phyloP scores from a whole-genome alignment of 495 filamentous ascomycete genomes.

The Aspergillus nanangensis region DNA sequence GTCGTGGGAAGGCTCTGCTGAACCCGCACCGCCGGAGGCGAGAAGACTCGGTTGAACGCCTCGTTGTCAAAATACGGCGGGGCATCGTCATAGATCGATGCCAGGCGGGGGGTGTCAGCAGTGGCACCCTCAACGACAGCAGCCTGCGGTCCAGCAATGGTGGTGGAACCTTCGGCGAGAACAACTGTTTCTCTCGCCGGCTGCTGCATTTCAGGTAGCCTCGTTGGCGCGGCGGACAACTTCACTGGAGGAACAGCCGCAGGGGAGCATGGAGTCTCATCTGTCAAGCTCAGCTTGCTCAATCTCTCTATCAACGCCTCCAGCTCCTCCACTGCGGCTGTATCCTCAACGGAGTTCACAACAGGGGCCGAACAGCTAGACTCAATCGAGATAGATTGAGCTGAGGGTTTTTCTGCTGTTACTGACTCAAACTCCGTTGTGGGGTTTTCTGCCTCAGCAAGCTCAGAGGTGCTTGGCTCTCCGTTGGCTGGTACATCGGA shows the following conservation, averaged over 20 bases:
- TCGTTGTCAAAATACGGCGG: background rate
- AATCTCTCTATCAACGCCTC: slow-evolving; percentile 4
- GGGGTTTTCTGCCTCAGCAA: slow-evolving; percentile 3
- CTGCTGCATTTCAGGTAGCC: slow-evolving; percentile 6
- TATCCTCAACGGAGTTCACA: slow-evolving; percentile 8
- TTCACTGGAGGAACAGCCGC: slow-evolving; percentile 6
- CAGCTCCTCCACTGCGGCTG: slow-evolving; percentile 8
- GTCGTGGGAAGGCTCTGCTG: slow-evolving; percentile 5
- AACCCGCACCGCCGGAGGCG: slow-evolving; percentile 4
- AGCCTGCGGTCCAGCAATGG: background rate
- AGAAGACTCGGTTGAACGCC: background rate
- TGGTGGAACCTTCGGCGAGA: background rate
- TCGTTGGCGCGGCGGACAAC: slow-evolving; percentile 6
- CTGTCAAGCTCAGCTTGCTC: slow-evolving; percentile 2
- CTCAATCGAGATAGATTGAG: slow-evolving; percentile 1
- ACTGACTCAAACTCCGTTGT: background rate
- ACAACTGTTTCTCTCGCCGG: background rate
- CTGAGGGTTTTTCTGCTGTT: slow-evolving; percentile 7
- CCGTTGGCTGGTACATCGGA: too few relatives aligned
- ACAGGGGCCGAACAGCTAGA: background rate
- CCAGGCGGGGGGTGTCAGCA: slow-evolving; percentile 1
- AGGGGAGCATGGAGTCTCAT: slow-evolving; percentile 5
- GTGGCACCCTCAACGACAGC: slow-evolving; percentile 3
- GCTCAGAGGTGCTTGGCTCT: slow-evolving; percentile 7
- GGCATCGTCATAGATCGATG: slow-evolving; percentile 2